Evolutionary conservation across 495 filamentous ascomycete species (phyloP), one percentile per base, ranked within the genome.

Genomic region (Trichoderma virens): DNA sequence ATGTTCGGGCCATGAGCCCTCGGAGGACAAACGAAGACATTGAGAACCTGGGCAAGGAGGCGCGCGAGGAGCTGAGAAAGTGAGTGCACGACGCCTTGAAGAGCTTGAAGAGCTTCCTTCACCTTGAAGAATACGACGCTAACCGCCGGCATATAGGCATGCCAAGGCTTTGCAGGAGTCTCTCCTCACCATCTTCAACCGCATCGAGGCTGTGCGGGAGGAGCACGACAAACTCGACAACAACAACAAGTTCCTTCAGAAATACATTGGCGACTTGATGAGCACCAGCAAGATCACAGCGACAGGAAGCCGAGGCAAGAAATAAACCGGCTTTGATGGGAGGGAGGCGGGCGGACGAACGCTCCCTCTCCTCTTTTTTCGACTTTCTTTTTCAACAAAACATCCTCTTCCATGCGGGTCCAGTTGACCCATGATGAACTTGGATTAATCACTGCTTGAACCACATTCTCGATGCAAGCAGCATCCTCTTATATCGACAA

Each of bases 151-250:
- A 6, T 62, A 2, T 20, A 97, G 93, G 72, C 92, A 96, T 77
- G 92, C 94, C 60, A 88, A 89, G 74, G 83, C 83, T 60, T 82
- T 98, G 60, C 94, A 98, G 74, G 88, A 90, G 60, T 93, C 90
- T 60, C 84, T 98, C 32, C 79, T 93, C 54, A 91, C 88, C 60
- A 85, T 98, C 20, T 90, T 96, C 64, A 90, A 96, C 73, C 86
- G 91, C 39, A 93, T 98, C 71, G 94, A 98, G 69, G 88, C 86
- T n/a, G 93, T 98, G 61, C 90, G 90, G 74, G 86, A 88, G 64
- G 93, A 97, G 72, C 91, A 97, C 71, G 89, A 97, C 75, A 96
- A 96, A 75, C 82, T 98, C 32, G 93, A 98, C 73, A 90, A 82
- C 68, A 89, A 96, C 70, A 98, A 98, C 80, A 91, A 88, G 70